Evolutionary conservation across 495 filamentous ascomycete genomes (phyloP).

Genomic region (Recurvomyces mirabilis): DNA sequence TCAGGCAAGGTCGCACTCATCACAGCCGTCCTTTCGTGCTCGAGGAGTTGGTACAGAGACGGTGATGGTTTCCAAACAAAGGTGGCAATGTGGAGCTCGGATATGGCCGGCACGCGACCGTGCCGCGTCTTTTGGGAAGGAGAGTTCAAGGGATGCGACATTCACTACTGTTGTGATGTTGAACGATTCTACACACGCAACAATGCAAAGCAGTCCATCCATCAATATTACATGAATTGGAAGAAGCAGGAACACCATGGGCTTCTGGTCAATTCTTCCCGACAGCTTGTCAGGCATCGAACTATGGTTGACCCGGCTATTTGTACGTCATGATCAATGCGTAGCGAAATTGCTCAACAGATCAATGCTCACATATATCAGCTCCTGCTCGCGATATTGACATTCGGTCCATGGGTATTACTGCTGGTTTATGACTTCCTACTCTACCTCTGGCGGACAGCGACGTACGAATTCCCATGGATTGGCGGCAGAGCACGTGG

Average conservation of each 20-base stretch:
- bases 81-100: too few species aligned
- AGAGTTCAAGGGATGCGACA: too few species aligned
- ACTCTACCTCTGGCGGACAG: slow-evolving; percentile 51
- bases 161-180: too few species aligned
- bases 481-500: slow-evolving; percentile 56
- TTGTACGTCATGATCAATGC: slow-evolving; percentile 30
- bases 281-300: slow-evolving; percentile 32
- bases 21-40: too few species aligned
- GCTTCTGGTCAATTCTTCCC: neutral
- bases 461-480: slow-evolving; percentile 48
- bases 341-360: neutral
- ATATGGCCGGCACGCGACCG: too few species aligned
- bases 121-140: too few species aligned
- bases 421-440: slow-evolving; percentile 56
- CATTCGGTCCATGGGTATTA: slow-evolving; percentile 54
- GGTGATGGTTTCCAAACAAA: too few species aligned
- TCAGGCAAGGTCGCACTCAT: too few species aligned
- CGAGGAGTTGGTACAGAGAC: too few species aligned
- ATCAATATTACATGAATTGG: neutral
- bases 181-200: too few species aligned
- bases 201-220: too few species aligned
- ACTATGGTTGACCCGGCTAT: slow-evolving; percentile 51
- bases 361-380: slow-evolving; percentile 24
- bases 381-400: slow-evolving; percentile 53
- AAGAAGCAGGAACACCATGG: neutral